Evolutionary conservation across 2,329 filamentous ascomycete species (phyloP).

Genomic region (Diaporthe citriasiana): DNA sequence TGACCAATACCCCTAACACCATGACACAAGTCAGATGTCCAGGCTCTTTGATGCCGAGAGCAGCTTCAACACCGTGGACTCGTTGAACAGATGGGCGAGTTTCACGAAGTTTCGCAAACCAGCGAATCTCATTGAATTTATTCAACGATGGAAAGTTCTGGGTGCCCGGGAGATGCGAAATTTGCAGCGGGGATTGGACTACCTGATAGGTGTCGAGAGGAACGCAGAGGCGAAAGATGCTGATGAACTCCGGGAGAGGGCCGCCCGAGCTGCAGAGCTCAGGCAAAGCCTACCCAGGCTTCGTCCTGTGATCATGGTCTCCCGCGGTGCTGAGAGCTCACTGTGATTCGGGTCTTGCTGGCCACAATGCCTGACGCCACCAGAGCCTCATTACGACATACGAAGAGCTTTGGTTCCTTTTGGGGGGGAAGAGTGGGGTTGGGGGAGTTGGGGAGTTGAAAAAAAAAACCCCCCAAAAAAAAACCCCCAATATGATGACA

Average conservation of each 20-base stretch:
- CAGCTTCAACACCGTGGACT: neutral
- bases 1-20: too few species aligned
- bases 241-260: neutral
- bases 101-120: neutral
- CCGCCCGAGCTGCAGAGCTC: neutral
- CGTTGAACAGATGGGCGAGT: neutral
- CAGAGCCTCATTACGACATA: neutral
- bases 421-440: too few species aligned
- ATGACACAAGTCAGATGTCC: neutral
- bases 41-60: neutral
- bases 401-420: too few species aligned
- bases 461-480: too few species aligned
- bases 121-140: neutral
- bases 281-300: neutral
- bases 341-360: neutral
- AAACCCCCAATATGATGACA: neutral
- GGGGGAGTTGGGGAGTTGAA: too few species aligned
- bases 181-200: neutral
- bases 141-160: neutral
- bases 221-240: neutral
- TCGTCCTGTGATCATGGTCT: conserved; percentile 15
- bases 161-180: neutral
- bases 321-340: neutral
- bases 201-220: neutral
- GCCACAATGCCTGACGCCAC: neutral